Percentiles rank a stretch among this genome's conserved stretches.
Evolutionary conservation across 2,329 filamentous ascomycete species (phyloP).

Genomic region (Chrysoporthe cubensis): DNA sequence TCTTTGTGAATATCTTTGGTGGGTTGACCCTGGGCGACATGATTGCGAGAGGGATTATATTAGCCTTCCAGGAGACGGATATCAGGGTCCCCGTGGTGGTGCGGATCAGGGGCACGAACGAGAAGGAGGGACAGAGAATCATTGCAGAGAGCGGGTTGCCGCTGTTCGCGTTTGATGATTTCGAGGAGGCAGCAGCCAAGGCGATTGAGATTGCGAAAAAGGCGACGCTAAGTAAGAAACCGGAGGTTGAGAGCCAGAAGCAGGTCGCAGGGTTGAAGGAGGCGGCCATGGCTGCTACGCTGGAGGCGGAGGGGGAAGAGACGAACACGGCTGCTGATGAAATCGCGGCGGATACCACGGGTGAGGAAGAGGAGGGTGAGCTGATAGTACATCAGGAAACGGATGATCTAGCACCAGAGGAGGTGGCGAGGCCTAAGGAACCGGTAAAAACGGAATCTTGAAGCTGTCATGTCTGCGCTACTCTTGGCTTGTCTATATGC

Average conservation of each 20-base stretch:
- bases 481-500: neutral
- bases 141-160: constrained; percentile 70
- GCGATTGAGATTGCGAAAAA: constrained; percentile 53
- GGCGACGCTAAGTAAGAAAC: neutral
- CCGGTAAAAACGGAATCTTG: neutral
- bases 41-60: constrained; percentile 75
- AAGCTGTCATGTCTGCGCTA: neutral
- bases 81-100: constrained; percentile 77
- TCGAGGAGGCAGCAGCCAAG: constrained; percentile 72
- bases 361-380: constrained; percentile 4
- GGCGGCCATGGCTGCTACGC: neutral
- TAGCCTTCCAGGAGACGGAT: constrained; percentile 72
- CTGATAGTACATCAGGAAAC: constrained; percentile 3
- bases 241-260: neutral
- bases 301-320: neutral
- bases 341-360: neutral
- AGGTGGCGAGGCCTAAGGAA: neutral
- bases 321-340: neutral
- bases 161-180: constrained; percentile 73
- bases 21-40: constrained; percentile 74
- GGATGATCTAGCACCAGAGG: constrained; percentile 1
- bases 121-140: constrained; percentile 70
- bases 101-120: constrained; percentile 74
- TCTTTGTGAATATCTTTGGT: constrained; percentile 63
- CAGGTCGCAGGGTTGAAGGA: constrained; percentile 7